Evolutionary conservation across 331 rosid species (phyloP).

Genomic region (Phaseolus coccineus): DNA sequence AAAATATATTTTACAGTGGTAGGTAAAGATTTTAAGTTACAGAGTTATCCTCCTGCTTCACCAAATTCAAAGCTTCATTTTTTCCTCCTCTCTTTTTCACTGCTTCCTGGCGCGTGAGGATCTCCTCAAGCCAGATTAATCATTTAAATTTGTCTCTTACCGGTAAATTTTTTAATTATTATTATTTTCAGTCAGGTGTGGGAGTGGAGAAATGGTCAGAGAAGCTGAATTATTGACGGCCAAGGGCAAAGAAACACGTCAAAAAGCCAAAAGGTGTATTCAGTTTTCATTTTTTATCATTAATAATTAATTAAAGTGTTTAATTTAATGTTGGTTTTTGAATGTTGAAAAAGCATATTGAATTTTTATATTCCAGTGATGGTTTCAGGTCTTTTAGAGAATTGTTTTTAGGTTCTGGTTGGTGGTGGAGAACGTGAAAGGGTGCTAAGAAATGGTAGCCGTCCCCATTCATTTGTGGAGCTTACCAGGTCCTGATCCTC

Average conservation of each 20-base stretch:
- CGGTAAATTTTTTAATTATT: not conserved
- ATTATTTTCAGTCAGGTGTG: too few species aligned
- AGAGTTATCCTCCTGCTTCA: constrained; percentile 9
- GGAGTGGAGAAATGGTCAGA: constrained; percentile 26
- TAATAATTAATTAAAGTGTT: not conserved
- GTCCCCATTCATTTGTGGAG: constrained; percentile 37
- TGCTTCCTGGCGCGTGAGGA: constrained; percentile 37
- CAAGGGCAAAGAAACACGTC: constrained; percentile 38
- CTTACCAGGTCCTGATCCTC: constrained; percentile 44
- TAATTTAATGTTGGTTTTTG: not conserved
- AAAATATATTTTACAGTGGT: constrained; percentile 12
- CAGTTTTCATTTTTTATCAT: not conserved
- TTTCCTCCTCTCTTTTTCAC: not conserved
- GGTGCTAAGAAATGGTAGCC: constrained; percentile 26
- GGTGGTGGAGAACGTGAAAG: constrained; percentile 36
- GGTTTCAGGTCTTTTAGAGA: not conserved
- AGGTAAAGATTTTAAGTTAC: constrained; percentile 42
- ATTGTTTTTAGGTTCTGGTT: not conserved
- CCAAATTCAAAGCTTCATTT: constrained; percentile 28
- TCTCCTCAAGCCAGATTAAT: not conserved
- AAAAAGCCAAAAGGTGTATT: constrained; percentile 38
- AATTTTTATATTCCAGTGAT: not conserved
- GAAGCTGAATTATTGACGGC: constrained; percentile 30
- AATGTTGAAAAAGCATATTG: not conserved
- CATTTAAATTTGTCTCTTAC: not conserved